Conservation (phyloP, 192 early-diverging fungal species). For the Thamnidium elegans region DNA sequence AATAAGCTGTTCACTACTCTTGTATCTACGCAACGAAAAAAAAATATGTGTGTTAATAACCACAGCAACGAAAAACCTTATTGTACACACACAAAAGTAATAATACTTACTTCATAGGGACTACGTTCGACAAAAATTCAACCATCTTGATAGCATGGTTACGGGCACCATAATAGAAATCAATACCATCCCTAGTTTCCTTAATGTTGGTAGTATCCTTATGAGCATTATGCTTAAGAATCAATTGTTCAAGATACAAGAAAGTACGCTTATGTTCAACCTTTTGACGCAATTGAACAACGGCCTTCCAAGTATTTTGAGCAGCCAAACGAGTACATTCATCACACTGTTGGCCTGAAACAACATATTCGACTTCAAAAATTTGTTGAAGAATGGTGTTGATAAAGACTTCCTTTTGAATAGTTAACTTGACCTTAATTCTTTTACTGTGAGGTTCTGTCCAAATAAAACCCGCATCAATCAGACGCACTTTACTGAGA, state of each 20-base stretch:
- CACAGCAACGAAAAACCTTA: too few relatives aligned
- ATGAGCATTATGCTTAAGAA: conserved; percentile 96
- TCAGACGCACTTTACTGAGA: conserved; percentile 86
- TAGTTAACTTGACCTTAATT: conserved; percentile 96
- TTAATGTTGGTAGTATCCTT: conserved; percentile 98
- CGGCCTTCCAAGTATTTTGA: conserved; percentile 97
- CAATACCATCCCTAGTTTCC: conserved; percentile 92
- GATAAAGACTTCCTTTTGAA: conserved; percentile 97
- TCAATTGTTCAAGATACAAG: conserved; percentile 96
- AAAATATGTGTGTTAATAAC: too few relatives aligned
- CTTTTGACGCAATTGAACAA: conserved; percentile 98
- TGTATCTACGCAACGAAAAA: conserved; percentile 53
- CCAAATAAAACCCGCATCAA: conserved; percentile 98
- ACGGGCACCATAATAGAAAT: conserved; percentile 92
- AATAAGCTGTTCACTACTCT: conserved; percentile 92
- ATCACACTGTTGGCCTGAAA: conserved; percentile 90
- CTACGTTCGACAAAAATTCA: conserved; percentile 87
- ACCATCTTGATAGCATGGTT: conserved; percentile 93
- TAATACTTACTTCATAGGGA: conserved; percentile 63
- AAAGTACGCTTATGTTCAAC: conserved; percentile 98
- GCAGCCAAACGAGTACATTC: conserved; percentile 95
- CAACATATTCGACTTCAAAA: conserved; percentile 94
- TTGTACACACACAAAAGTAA: not conserved
- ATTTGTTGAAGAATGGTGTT: conserved; percentile 94
- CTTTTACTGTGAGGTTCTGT: conserved; percentile 87